These are phyloP conservation scores for Fusarium luffae DNA, from an alignment of 2,329 filamentous ascomycete species.

Conservation along the genomic window DNA sequence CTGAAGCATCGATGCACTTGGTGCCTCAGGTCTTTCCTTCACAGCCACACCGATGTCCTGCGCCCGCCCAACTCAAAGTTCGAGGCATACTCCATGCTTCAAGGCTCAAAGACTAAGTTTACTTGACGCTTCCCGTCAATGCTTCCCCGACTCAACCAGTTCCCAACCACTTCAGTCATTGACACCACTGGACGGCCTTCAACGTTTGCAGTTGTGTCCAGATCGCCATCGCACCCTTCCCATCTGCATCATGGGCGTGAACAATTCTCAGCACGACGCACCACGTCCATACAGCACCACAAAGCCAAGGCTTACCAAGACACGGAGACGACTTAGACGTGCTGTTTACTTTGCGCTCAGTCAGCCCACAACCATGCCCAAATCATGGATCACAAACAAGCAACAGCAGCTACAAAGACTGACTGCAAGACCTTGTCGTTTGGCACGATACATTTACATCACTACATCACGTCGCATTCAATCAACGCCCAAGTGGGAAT, in stretches of 20 bases:
- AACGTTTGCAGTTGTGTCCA: not conserved
- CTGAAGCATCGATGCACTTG: not conserved
- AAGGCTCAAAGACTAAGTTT: not conserved
- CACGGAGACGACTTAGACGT: not conserved
- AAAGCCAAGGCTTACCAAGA: not conserved
- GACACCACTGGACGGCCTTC: not conserved
- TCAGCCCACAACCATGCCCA: not conserved
- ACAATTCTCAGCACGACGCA: not conserved
- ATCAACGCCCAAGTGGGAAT: constrained; percentile 5
- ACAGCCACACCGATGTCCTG: not conserved
- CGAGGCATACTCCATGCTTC: not conserved
- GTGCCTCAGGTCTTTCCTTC: not conserved
- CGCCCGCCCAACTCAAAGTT: not conserved
- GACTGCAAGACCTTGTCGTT: not conserved
- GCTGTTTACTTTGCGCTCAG: not conserved
- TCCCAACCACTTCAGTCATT: not conserved
- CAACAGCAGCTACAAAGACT: not conserved
- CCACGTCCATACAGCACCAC: not conserved
- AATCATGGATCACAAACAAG: not conserved
- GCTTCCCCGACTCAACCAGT: no score
- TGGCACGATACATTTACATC: not conserved
- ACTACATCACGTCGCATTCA: not conserved
- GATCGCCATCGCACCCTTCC: not conserved
- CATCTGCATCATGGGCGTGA: not conserved
- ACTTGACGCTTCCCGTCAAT: not conserved